Conservation (phyloP, 1,139 yeast genomes). For the Geotrichum europaeum region DNA sequence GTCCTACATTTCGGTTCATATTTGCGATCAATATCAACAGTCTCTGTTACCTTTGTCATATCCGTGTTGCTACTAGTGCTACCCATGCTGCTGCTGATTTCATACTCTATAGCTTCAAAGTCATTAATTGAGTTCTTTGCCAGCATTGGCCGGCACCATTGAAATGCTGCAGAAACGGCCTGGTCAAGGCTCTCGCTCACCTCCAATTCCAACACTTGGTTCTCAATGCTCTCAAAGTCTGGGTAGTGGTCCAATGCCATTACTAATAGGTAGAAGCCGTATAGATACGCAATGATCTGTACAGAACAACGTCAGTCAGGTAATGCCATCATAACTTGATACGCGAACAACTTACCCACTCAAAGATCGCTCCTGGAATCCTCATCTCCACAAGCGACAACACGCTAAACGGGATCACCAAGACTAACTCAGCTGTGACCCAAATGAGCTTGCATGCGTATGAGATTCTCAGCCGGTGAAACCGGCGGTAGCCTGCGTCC, state of each 20-base stretch:
- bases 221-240: background rate
- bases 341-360: constrained; percentile 12
- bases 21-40: background rate
- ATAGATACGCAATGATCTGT: constrained; percentile 16
- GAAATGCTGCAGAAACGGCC: constrained; percentile 6
- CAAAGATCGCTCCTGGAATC: constrained; percentile 16
- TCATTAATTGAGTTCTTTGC: background rate
- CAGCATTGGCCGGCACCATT: background rate
- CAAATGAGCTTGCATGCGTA: constrained; percentile 15
- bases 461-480: constrained; percentile 14
- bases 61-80: background rate
- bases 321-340: background rate
- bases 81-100: background rate
- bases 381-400: constrained; percentile 13
- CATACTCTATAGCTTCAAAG: background rate
- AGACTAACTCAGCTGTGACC: constrained; percentile 13
- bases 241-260: constrained; percentile 12
- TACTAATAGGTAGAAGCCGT: constrained; percentile 15
- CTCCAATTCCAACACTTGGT: constrained; percentile 6
- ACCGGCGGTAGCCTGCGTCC: constrained; percentile 10
- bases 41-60: background rate
- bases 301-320: background rate
- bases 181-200: constrained; percentile 9
- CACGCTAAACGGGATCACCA: constrained; percentile 16
- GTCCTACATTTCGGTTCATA: background rate